Evolutionary conservation across 2,329 filamentous ascomycete species (phyloP), one percentile per base, ranked within the genome.

Genomic region (Paecilomyces sp.): DNA sequence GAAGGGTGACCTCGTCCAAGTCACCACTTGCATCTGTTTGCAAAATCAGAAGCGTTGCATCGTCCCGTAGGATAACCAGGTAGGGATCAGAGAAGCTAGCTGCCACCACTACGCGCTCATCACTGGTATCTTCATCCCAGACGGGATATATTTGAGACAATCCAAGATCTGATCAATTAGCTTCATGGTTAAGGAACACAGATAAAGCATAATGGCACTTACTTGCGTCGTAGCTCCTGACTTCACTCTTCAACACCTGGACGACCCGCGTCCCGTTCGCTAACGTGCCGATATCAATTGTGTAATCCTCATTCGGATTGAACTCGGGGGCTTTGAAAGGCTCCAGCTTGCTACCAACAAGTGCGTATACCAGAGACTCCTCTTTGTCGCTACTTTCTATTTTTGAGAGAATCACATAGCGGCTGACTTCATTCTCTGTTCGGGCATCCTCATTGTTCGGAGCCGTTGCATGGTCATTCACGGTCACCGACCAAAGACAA

Each of bases 71-170:
- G 13, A 97, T 82, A 1, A 96, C 79, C 12, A 99, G 75, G 69
- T 92, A 97, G 0, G 91, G 91, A 66, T 97, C 93, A 22, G 85
- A 85, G 67, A 97, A 92, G 70, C 90, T 95, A 41, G 90, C 89
- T 68, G 86, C 89, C 54, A 92, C 79, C 51, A 94, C 88, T 57
- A 88, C 83, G 3, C 91, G 88, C 67, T 96, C 73, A 47, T 78
- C 87, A 12, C 89, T 92, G 0, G 88, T 92, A 64, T 94, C 90
- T 67, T 96, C 94, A 67, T 97, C 94, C 62, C 91, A 85, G 83
- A 97, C 91, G 0, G 92, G 91, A 56, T 97, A 83, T 58, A 99
- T 97, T 69, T 97, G 93, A 54, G 88, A 88, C 57, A 99, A 82
- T 11, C 89, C 90, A 61, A 99, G 84, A 73, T 96, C 91, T 91